phyloP scores from a whole-genome alignment of 257 asterid species.

The Paulownia fortunei region DNA sequence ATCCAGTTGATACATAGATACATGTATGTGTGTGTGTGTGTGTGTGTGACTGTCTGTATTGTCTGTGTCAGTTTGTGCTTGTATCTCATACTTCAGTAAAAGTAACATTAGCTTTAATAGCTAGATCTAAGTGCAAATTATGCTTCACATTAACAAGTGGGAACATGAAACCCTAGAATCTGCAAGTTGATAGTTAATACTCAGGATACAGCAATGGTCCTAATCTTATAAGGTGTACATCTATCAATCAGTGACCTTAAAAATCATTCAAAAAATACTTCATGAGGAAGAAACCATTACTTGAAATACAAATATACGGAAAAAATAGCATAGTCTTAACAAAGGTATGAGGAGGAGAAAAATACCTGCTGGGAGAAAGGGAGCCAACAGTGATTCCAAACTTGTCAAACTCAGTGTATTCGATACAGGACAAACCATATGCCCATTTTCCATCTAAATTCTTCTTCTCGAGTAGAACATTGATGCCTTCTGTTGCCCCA shows the following conservation, averaged over 20 bases:
- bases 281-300: conserved; percentile 14
- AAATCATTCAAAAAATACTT: conserved; percentile 12
- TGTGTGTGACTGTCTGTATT: not conserved
- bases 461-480: conserved; percentile 89
- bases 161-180: not conserved
- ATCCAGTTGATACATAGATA: not conserved
- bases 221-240: conserved; percentile 4
- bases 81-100: not conserved
- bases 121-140: conserved; percentile 4
- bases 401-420: conserved; percentile 95
- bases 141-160: not conserved
- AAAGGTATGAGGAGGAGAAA: conserved; percentile 19
- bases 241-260: conserved; percentile 4
- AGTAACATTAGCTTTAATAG: not conserved
- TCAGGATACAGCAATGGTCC: not conserved
- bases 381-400: conserved; percentile 67
- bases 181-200: not conserved
- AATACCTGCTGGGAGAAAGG: conserved; percentile 63
- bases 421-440: conserved; percentile 92
- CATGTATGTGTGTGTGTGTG: not conserved
- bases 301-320: not conserved
- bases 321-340: conserved; percentile 11
- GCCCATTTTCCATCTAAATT: conserved; percentile 83
- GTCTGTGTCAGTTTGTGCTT: not conserved
- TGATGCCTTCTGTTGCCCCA: conserved; percentile 98